Evolutionary conservation across 177 flowering plant genomes (phyloP), one percentile per base, ranked within the genome.

Genomic region (Vitis hybrid): DNA sequence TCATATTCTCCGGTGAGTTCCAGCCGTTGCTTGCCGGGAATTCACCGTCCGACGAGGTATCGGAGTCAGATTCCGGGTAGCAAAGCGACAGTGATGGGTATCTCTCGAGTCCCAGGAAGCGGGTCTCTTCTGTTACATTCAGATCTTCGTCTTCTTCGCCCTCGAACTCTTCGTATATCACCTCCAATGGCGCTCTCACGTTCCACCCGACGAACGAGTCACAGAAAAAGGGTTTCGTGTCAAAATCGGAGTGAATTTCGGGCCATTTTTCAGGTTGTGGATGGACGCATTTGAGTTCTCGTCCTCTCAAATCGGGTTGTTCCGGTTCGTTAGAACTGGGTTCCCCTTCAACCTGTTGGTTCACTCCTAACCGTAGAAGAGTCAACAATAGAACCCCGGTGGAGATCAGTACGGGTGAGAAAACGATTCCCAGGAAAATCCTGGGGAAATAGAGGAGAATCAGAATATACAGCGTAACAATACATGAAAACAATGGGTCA

Each of bases 101-200:
- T 45, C 76, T 84, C 23, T 71, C 72, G 8, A 80, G n/a, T 55
- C 70, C 76, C 71, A 65, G 15, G 19, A 15, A 65, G 19, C 74
- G 69, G 60, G 48, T 67, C 40, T 61, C 68, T 50, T 23, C 32
- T 19, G 68, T 52, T 50, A 59, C 62, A 51, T 67, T 60, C 64
- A 13, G 19, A 57, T 67, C 21, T 5, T 75, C 81, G 5, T 75
- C 83, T 69, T 80, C 89, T 45, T 75, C 81, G 0, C 80, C 90
- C 75, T 88, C 94, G 68, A 82, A 72, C 9, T 69, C 92, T 76
- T 93, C 98, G 85, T 89, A 80, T 67, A 93, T 93, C 13, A 91
- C 87, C 67, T 89, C 93, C 59, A 91, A 71, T 50, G 98, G 98
- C 19, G 91, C 93, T 14, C 82, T 74, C 71, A 87, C 82, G 70